Conservation (phyloP, 306 rosid species). For the Luffa acutangula region DNA sequence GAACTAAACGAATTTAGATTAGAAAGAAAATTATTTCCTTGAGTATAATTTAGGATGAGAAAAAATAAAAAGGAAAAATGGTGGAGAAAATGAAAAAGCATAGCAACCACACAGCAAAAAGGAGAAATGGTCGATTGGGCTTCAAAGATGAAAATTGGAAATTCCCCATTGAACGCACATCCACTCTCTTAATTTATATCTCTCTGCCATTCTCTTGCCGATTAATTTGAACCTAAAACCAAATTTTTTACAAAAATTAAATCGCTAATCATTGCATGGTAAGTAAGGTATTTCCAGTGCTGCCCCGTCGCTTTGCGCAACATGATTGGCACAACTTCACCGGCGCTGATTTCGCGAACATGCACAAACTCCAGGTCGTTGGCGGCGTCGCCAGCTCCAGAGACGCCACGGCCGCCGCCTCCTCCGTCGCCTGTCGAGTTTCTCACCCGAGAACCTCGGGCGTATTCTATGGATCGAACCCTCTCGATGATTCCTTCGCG, state of each 20-base stretch:
- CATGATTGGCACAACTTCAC: slow-evolving; percentile 11
- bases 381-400: background rate
- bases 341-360: background rate
- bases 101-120: background rate
- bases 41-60: too few species aligned
- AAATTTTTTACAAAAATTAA: too few species aligned
- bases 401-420: background rate
- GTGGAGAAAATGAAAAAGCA: background rate
- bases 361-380: background rate
- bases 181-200: slow-evolving; percentile 15
- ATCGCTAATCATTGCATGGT: slow-evolving; percentile 30
- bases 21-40: too few species aligned
- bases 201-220: slow-evolving; percentile 2
- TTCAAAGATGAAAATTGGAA: background rate
- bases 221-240: too few species aligned
- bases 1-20: too few species aligned
- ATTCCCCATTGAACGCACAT: slow-evolving; percentile 43
- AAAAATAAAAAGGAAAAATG: background rate
- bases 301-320: slow-evolving; percentile 5
- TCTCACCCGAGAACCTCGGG: background rate
- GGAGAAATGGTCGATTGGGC: background rate
- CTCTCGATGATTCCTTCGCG: slow-evolving; percentile 27
- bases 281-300: slow-evolving; percentile 19
- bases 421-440: slow-evolving; percentile 4
- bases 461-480: slow-evolving; percentile 34